A percentile compares a stretch with the other conserved stretches of the same genome.
phyloP scores from a whole-genome alignment of 768 basidiomycete genomes.

The Amanita fuliginea region DNA sequence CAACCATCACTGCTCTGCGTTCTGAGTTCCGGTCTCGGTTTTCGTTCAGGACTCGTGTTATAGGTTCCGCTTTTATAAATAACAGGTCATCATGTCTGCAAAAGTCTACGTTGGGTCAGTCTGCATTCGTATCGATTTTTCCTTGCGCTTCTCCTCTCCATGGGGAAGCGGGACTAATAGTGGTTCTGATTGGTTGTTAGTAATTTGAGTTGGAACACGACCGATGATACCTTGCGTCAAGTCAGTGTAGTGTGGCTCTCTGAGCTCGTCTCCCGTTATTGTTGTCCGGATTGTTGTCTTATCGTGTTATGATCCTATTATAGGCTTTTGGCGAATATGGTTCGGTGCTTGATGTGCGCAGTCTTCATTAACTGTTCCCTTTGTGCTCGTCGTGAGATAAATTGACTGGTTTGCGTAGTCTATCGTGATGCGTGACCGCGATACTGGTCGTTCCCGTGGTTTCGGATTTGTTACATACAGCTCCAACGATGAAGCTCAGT shows the following conservation, averaged over 20 bases:
- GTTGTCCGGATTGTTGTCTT: conserved; percentile 29
- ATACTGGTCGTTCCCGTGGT: conserved; percentile 93
- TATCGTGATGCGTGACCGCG: conserved; percentile 98
- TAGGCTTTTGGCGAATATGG: conserved; percentile 83
- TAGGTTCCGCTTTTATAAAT: conserved; percentile 42
- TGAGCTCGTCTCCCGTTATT: conserved; percentile 22
- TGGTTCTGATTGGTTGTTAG: conserved; percentile 45
- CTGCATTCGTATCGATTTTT: conserved; percentile 40
- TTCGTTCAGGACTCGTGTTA: conserved; percentile 43
- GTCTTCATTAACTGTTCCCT: conserved; percentile 24
- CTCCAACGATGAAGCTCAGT: conserved; percentile 52
- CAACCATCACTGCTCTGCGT: conserved; percentile 34
- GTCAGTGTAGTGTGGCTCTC: conserved; percentile 53
- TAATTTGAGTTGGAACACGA: conserved; percentile 95
- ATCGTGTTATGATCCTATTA: conserved; percentile 37
- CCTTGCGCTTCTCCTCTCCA: conserved; percentile 35
- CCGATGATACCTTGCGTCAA: conserved; percentile 80
- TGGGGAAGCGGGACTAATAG: conserved; percentile 47
- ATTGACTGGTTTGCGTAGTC: conserved; percentile 50
- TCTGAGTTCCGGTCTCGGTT: conserved; percentile 47
- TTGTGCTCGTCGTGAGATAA: conserved; percentile 17
- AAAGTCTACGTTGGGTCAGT: conserved; percentile 96
- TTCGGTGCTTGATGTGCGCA: conserved; percentile 85
- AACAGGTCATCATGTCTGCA: conserved; percentile 56
- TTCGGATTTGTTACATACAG: conserved; percentile 91